Percentiles rank a stretch among this genome's conserved stretches.
These are phyloP conservation scores for Selaginella moellendorffii DNA, from an alignment of 75 land plant genomes.

Conservation along the genomic window DNA sequence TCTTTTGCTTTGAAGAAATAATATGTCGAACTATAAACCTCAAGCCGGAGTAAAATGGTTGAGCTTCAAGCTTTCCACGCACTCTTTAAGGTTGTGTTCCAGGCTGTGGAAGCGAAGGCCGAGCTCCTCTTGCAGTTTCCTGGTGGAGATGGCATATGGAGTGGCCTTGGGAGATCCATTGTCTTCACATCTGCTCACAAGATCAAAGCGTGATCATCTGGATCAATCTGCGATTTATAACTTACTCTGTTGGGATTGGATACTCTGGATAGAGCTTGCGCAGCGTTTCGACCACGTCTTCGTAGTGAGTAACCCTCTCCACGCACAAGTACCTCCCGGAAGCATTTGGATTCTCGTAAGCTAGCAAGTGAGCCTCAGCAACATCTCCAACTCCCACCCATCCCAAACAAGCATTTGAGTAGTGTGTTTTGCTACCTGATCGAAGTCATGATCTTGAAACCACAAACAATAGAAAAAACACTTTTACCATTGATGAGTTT, in stretches of 20 bases:
- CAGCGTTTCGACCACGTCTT: too few relatives aligned
- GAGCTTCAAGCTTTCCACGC: constrained; percentile 12
- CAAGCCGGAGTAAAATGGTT: too few relatives aligned
- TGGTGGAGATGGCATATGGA: constrained; percentile 8
- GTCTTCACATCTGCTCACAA: constrained; percentile 10
- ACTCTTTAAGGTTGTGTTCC: constrained; percentile 16
- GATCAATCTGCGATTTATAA: too few relatives aligned
- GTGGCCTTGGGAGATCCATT: constrained; percentile 8
- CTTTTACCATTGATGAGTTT: constrained; percentile 48
- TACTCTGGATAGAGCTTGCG: too few relatives aligned
- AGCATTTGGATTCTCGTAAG: constrained; percentile 1
- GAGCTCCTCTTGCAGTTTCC: constrained; percentile 19
- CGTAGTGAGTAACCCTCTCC: constrained; percentile 14
- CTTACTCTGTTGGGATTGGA: constrained; percentile 25
- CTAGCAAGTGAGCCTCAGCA: too few relatives aligned
- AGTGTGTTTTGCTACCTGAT: neutral
- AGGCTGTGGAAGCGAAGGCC: constrained; percentile 16
- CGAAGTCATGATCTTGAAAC: too few relatives aligned
- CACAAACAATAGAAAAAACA: too few relatives aligned
- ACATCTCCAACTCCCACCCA: constrained; percentile 54
- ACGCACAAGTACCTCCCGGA: constrained; percentile 13
- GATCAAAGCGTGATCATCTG: too few relatives aligned
- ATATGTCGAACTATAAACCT: too few relatives aligned
- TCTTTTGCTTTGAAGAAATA: too few relatives aligned
- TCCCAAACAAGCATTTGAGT: neutral